Base-by-base conservation (phyloP, 2,329 filamentous ascomycete species). In the Pseudocercospora cruenta region DNA sequence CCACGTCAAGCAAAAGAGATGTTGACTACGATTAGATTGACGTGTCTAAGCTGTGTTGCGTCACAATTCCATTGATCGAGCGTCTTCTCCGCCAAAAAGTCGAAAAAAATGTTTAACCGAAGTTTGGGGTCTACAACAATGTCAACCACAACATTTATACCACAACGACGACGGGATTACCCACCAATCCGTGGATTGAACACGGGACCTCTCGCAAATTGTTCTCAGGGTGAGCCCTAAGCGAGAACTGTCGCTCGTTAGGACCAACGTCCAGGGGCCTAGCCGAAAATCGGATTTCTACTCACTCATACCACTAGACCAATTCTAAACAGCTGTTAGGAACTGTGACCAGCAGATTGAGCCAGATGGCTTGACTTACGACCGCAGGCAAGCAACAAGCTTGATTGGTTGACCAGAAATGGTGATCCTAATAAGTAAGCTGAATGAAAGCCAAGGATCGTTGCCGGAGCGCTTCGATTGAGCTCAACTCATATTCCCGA, bases 121-220 rank as follows among this genome's bases (percentile, higher is more conserved):
- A 16, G 5, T 5, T 22, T 49, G 51, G 24, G 24, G 16, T 54
- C 21, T 24, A 54, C 24, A 22, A 16, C 6, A 47, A 47, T 8
- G 43, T 21, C 9, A 47, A 21, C 43, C 43, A 47, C 43, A 54
- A 22, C 22, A 16, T 16, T 9, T 26, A 33, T 16, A 26, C 3
- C 2, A 51, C 22, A 22, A 55, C 12, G 21, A 9, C 51, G 6
- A 12, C 9, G 49, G 49, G 6, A 26, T 31, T 1, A 31, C 6
- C 10, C 19, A 26, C 22, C 53, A 19, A 64, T 64, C 67, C 67
- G 64, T 59, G 68, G 66, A 68, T 69, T 64, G 68, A 70, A 70
- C 68, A 63, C 66, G 68, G 68, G 68, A 68, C 68, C 68, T 70
- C 68, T 70, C 68, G 68, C 68, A 70, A 12, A 28, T 63, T 8